Evolutionary conservation across 805 yeast genomes (phyloP).

Genomic region (Myxozyma mucilagina): DNA sequence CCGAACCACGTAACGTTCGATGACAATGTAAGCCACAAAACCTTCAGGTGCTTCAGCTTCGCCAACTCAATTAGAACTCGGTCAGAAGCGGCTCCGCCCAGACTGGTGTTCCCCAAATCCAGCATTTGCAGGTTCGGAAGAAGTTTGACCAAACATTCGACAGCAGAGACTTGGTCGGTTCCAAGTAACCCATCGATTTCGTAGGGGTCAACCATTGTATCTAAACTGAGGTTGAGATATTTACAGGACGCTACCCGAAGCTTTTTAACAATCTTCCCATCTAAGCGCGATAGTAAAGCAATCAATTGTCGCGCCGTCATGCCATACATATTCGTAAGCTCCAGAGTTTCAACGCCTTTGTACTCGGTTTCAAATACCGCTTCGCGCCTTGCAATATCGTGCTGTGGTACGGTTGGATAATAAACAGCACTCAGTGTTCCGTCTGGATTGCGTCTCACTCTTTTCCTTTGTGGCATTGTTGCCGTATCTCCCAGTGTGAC

Average conservation of each 20-base stretch:
- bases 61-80: conserved; percentile 6
- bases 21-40: conserved; percentile 6
- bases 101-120: conserved; percentile 1
- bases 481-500: not conserved
- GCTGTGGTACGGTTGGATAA: not conserved
- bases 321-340: conserved; percentile 2
- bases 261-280: not conserved
- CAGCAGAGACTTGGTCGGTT: not conserved
- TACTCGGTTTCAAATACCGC: conserved; percentile 5
- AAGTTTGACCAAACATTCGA: not conserved
- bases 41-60: not conserved
- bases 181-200: not conserved
- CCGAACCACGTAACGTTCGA: conserved; percentile 11
- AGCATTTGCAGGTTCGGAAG: conserved; percentile 1
- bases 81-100: conserved; percentile 10
- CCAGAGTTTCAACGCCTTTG: conserved; percentile 2
- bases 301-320: conserved; percentile 4
- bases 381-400: conserved; percentile 1
- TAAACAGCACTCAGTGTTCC: not conserved
- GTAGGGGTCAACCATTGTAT: not conserved
- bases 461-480: conserved; percentile 3
- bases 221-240: not conserved
- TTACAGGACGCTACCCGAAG: conserved; percentile 3
- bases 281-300: not conserved
- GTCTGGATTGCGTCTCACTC: not conserved